Base-by-base conservation (phyloP, 352 stramenopile species). In the Globisporangium alternatum region DNA sequence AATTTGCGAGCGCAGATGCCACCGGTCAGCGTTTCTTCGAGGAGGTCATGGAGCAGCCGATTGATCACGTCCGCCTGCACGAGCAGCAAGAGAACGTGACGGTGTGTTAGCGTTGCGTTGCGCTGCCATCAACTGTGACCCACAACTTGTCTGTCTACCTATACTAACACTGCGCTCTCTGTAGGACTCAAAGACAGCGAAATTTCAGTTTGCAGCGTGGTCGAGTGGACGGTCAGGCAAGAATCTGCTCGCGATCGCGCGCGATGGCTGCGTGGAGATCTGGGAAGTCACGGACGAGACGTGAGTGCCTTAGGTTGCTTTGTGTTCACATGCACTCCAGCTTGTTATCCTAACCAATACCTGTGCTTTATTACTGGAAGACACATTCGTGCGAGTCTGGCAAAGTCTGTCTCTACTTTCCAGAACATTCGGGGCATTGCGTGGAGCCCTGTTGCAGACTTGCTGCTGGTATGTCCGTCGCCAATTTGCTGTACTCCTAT, bases 361-460 rank as follows among this genome's bases (percentile, higher is more conserved):
- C 12, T 41, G 60, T 10, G 31, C 5, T 33, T 13, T 28, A 22
- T n/a, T 28, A 17, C 48, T 41, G 33, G 12, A 19, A 66, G 60
- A 15, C 17, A 53, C 21, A 58, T 68, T 6, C 56, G 45, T 9
- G 62, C 62, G 15, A 48, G 56, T 12, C 47, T 76, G 1, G 47
- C 33, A 17, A 52, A 51, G 8, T 59, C 64, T 19, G 31, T 55
- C 45, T 48, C 30, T 3, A 21, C 39, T 2, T 25, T 70, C 28
- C 25, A 56, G 43, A 51, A 66, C 47, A 52, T 69, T 9, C 72
- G 76, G 49, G 68, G 70, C 19, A 53, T 83, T 17, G 57, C 48
- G 41, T 88, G 78, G 78, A 77, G 77, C 30, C 68, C 76, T 6
- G 12, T 41, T 8, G 60, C 33, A 7, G 54, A 85, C 17, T 45